Evolutionary conservation across 805 yeast species (phyloP).

Genomic region (Monosporozyma aerobia): DNA sequence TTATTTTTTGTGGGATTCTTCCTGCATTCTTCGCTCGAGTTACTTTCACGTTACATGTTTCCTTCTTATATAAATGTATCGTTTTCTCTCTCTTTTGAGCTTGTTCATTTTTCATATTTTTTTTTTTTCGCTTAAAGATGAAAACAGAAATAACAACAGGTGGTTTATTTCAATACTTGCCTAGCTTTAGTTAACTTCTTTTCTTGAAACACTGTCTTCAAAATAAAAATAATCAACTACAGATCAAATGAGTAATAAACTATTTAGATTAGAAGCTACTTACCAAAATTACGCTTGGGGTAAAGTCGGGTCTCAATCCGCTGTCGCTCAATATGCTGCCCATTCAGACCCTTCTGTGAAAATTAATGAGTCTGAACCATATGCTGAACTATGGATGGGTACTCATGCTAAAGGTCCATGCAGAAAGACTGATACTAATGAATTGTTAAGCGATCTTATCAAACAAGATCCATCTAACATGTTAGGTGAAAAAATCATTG

Average conservation of each 20-base stretch:
- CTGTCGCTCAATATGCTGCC: constrained; percentile 83
- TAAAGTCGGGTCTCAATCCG: constrained; percentile 71
- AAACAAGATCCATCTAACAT: constrained; percentile 45
- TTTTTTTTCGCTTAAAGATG: background rate
- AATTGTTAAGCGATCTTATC: constrained; percentile 59
- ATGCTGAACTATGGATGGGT: constrained; percentile 99
- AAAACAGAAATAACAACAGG: background rate
- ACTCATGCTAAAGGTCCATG: constrained; percentile 93
- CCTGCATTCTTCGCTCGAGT: background rate
- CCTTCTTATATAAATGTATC: background rate
- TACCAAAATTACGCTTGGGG: constrained; percentile 84
- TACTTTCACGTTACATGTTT: background rate
- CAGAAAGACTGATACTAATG: constrained; percentile 42
- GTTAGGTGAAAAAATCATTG: constrained; percentile 50
- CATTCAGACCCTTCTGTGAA: constrained; percentile 51
- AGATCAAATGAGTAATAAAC: constrained; percentile 16
- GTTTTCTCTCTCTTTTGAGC: background rate
- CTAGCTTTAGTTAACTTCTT: background rate
- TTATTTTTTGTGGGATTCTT: background rate
- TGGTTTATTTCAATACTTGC: background rate
- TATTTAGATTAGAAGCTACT: constrained; percentile 38
- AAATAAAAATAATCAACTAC: background rate
- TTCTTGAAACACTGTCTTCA: background rate
- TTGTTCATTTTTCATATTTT: background rate
- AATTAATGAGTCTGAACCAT: constrained; percentile 71